These are phyloP conservation scores for Protea cynaroides DNA, from an alignment of 164 flowering plant genomes.

Conservation along the genomic window DNA sequence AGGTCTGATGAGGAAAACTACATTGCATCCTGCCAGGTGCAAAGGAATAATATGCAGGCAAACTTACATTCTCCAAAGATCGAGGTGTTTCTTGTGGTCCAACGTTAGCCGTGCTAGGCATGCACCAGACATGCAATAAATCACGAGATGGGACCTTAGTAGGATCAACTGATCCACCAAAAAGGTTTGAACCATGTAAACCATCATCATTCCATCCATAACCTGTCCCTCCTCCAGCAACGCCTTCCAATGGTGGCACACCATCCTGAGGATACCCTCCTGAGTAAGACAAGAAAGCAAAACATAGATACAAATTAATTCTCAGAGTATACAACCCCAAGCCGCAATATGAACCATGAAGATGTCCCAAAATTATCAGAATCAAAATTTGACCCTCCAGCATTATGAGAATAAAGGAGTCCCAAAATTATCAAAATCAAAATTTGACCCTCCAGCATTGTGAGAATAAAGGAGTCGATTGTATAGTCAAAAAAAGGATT, in stretches of 20 bases:
- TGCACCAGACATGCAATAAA: conserved; percentile 81
- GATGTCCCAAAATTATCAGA: not conserved
- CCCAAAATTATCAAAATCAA: not conserved
- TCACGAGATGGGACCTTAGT: conserved; percentile 67
- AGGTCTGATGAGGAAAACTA: not conserved
- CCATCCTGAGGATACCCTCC: conserved; percentile 16
- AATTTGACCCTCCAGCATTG: not conserved
- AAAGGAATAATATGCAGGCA: not conserved
- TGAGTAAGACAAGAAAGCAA: conserved; percentile 9
- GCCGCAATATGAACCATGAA: not conserved
- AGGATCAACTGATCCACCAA: conserved; percentile 62
- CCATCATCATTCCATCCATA: conserved; percentile 90
- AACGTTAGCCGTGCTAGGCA: conserved; percentile 89
- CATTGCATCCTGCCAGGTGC: too few species aligned
- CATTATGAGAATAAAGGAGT: not conserved
- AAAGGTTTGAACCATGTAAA: conserved; percentile 23
- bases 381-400: not conserved
- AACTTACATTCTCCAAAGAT: conserved; percentile 64
- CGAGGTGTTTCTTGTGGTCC: conserved; percentile 86
- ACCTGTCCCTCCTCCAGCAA: conserved; percentile 94
- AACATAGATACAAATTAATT: not conserved
- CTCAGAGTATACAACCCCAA: not conserved
- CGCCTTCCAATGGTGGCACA: conserved; percentile 91
- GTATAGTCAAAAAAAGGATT: not conserved
- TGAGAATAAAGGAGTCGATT: not conserved